These are phyloP conservation scores for Candida arabinofermentans DNA, from an alignment of 805 yeast species.

Conservation along the genomic window DNA sequence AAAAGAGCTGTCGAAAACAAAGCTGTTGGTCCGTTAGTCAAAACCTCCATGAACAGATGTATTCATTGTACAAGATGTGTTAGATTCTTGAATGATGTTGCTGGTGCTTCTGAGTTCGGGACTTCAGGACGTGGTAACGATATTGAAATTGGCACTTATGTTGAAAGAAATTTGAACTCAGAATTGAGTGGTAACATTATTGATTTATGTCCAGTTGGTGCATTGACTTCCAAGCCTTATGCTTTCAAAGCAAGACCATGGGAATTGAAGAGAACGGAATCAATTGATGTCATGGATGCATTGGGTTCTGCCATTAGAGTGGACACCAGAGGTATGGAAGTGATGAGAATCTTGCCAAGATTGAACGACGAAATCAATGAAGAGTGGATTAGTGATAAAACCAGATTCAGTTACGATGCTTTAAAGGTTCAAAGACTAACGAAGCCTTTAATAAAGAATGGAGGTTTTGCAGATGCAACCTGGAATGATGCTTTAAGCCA, in stretches of 20 bases:
- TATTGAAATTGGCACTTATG: slow-evolving; percentile 86
- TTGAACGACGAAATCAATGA: slow-evolving; percentile 83
- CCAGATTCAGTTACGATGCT: slow-evolving; percentile 83
- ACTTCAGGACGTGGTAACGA: slow-evolving; percentile 89
- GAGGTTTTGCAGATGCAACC: slow-evolving; percentile 67
- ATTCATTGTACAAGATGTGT: slow-evolving; percentile 91
- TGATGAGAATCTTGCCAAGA: slow-evolving; percentile 82
- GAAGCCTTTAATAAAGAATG: slow-evolving; percentile 69
- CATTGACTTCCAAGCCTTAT: slow-evolving; percentile 83
- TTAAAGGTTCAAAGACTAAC: slow-evolving; percentile 83
- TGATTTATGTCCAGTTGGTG: slow-evolving; percentile 91
- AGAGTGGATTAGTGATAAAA: slow-evolving; percentile 88
- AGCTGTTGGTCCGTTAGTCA: slow-evolving; percentile 84
- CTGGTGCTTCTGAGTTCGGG: slow-evolving; percentile 91
- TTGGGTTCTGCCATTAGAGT: slow-evolving; percentile 80
- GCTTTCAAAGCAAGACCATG: slow-evolving; percentile 93
- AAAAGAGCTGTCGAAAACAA: slow-evolving; percentile 89
- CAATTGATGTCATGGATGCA: slow-evolving; percentile 81
- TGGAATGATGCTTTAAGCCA: slow-evolving; percentile 84
- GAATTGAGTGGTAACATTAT: slow-evolving; percentile 85
- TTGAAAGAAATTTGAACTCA: slow-evolving; percentile 77
- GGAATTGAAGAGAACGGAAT: slow-evolving; percentile 87
- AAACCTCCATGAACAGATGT: slow-evolving; percentile 89
- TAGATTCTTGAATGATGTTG: slow-evolving; percentile 83
- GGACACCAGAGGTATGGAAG: slow-evolving; percentile 83